Evolutionary conservation across 805 yeast species (phyloP).

Genomic region (Lipomyces lipofer): DNA sequence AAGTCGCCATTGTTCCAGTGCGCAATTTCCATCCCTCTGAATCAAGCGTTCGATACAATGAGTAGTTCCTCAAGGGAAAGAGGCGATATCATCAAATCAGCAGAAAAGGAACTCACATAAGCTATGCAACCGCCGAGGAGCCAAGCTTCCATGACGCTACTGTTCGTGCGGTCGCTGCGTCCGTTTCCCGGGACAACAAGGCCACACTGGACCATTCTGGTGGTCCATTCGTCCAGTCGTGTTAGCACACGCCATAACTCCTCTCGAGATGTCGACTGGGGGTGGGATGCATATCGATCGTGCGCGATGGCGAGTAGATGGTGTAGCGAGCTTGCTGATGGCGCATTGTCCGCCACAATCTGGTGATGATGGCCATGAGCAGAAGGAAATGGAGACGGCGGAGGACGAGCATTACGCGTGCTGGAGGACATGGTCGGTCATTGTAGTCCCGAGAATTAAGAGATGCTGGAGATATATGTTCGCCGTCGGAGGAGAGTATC

Average conservation of each 20-base stretch:
- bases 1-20: no score
- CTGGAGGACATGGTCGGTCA: not conserved
- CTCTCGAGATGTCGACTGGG: slow-evolving; percentile 21
- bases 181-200: not conserved
- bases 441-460: not conserved
- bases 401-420: not conserved
- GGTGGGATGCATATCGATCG: slow-evolving; percentile 16
- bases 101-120: slow-evolving; percentile 25
- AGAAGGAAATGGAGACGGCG: slow-evolving; percentile 1
- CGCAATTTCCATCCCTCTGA: no score
- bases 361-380: no score
- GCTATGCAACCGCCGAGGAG: slow-evolving; percentile 37
- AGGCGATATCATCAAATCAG: not conserved
- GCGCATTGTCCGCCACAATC: slow-evolving; percentile 7
- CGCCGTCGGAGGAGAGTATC: not conserved
- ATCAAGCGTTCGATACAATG: no score
- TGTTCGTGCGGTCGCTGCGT: slow-evolving; percentile 3
- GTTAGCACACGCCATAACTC: slow-evolving; percentile 20
- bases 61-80: no score
- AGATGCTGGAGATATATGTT: not conserved
- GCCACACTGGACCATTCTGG: slow-evolving; percentile 2
- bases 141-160: slow-evolving; percentile 26
- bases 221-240: slow-evolving; percentile 18
- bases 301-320: slow-evolving; percentile 21
- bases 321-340: slow-evolving; percentile 16